Percentiles rank a stretch among this genome's conserved stretches.
These are phyloP conservation scores for Tolypocladium ophioglossoides DNA, from an alignment of 2,329 filamentous ascomycete genomes.

Conservation along the genomic window DNA sequence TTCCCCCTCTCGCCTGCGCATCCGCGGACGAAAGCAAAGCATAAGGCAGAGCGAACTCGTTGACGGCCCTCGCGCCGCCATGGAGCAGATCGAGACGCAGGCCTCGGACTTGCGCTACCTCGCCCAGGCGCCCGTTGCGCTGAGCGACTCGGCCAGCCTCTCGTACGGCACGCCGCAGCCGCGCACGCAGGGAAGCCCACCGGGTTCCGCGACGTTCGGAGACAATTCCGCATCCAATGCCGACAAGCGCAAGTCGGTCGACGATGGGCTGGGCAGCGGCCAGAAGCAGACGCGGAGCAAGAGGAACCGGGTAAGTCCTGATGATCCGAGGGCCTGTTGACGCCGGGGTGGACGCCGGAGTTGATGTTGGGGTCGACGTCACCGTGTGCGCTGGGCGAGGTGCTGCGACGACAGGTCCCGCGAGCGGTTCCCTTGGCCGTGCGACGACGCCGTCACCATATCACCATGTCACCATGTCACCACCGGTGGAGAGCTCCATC, in stretches of 20 bases:
- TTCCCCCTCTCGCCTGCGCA: background rate
- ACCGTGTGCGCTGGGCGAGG: background rate
- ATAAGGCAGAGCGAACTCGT: background rate
- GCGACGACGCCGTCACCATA: background rate
- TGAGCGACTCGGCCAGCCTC: constrained; percentile 18
- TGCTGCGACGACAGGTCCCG: background rate
- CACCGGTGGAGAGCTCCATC: background rate
- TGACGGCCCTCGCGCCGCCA: constrained; percentile 13
- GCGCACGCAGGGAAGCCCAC: constrained; percentile 20
- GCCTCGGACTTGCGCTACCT: constrained; percentile 43
- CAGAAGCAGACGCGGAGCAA: constrained; percentile 50
- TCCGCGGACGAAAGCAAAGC: background rate
- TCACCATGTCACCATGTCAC: background rate
- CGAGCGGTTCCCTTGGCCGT: background rate
- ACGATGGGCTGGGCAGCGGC: constrained; percentile 24
- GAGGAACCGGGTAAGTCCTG: constrained; percentile 41
- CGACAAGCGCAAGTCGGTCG: constrained; percentile 28
- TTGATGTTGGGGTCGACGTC: background rate
- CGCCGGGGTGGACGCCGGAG: background rate
- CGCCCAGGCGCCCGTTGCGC: constrained; percentile 25
- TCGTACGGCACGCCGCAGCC: constrained; percentile 22
- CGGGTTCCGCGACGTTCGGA: constrained; percentile 31
- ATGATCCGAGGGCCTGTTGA: background rate
- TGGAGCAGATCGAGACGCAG: constrained; percentile 46
- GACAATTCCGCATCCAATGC: constrained; percentile 35